Evolutionary conservation across 2,329 filamentous ascomycete species (phyloP), one percentile per base, ranked within the genome.

Genomic region (Graphiopsis chlorocephala): DNA sequence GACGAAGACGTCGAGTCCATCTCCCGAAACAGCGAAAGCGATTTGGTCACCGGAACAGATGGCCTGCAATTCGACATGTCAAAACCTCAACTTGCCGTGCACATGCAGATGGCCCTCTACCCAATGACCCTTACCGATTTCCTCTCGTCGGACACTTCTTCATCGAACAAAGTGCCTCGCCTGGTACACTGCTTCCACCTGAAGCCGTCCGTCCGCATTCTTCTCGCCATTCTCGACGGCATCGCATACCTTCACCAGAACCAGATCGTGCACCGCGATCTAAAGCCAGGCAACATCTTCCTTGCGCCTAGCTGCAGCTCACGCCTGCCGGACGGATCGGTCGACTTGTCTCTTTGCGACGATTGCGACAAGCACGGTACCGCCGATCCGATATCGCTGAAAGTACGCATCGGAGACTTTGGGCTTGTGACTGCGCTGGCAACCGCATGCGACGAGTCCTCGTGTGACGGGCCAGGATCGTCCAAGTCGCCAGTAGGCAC

Each of bases 231-330:
- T 31, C 75, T 89, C 1, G 83, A 86, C 10, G 88, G 88, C 1
- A 83, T 90, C 3, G 82, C 87, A 64, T 90, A 90, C 69, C 79
- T 90, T 1, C 88, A 90, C 69, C 76, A 79, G 0, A 81, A 86
- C 65, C 81, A 81, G 6, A 84, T 90, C 56, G 82, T 89, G 0
- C 88, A 90, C 70, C 84, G 88, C 11, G 88, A 90, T 70, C 78
- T 90, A 25, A 90, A 90, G 70, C 88, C 88, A 0, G 85, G 84
- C 3, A 90, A 90, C 68, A 85, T 90, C 29, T 89, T 90, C 74
- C 77, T 90, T 0, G 84, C 84, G 2, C 72, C 81, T n/a, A 75
- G 79, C 20, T 74, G 71, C 29, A 73, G 67, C 64, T 68, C 66
- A 1, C 68, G 64, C 61, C 61, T 57, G 23, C 64, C 65, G 42